A percentile compares a stretch with the other conserved stretches of the same genome.
Conservation (phyloP, 306 rosid genomes). For the Elaeagnus macrophylla region DNA sequence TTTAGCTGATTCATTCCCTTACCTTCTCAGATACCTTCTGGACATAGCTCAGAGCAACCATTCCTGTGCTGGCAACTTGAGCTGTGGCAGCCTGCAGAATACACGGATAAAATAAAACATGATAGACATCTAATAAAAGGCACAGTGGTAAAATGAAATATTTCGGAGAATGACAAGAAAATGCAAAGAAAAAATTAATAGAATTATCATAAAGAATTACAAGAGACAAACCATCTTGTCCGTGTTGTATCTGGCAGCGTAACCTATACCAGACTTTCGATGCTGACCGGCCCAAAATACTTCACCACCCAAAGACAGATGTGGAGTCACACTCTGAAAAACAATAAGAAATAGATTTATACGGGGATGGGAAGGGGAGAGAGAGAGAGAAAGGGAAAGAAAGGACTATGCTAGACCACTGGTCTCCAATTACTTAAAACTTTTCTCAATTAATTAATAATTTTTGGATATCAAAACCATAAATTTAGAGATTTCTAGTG, state of each 20-base stretch:
- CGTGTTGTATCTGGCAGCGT: slow-evolving; percentile 87
- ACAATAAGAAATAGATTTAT: neutral
- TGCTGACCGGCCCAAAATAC: slow-evolving; percentile 99
- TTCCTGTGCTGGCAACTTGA: slow-evolving; percentile 92
- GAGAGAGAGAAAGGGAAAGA: too few species aligned
- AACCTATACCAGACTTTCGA: slow-evolving; percentile 90
- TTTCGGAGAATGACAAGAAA: neutral
- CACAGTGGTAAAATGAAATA: neutral
- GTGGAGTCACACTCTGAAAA: slow-evolving; percentile 69
- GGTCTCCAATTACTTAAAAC: too few species aligned
- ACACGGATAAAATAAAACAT: neutral
- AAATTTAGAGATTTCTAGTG: too few species aligned
- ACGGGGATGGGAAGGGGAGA: neutral
- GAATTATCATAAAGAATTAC: neutral
- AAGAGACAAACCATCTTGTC: slow-evolving; percentile 67
- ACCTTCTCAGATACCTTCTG: slow-evolving; percentile 97
- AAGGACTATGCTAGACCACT: too few species aligned
- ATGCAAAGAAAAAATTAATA: neutral
- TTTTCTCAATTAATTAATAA: too few species aligned
- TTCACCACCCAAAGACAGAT: slow-evolving; percentile 89
- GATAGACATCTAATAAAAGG: neutral
- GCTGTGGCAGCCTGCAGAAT: slow-evolving; percentile 82
- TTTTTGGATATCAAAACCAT: too few species aligned
- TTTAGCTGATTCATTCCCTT: slow-evolving; percentile 17
- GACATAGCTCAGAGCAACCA: slow-evolving; percentile 88